Percentiles rank a stretch among this genome's conserved stretches.
phyloP scores from a whole-genome alignment of 164 flowering plant species.

The Pachysandra terminalis region DNA sequence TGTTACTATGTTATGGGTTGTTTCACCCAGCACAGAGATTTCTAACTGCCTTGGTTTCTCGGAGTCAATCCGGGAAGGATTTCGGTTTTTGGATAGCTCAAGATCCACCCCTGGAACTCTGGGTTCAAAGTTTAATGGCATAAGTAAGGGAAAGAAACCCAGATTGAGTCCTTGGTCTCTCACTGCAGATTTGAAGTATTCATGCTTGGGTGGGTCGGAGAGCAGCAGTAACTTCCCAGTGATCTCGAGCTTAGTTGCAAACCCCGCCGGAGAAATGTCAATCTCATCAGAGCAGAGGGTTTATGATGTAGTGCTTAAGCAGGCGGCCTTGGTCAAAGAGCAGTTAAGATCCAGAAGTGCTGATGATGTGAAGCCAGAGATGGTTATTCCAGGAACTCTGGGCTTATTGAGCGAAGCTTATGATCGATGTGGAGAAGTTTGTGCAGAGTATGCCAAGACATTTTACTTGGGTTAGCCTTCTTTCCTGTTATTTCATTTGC shows the following conservation, averaged over 20 bases:
- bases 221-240: conserved; percentile 25
- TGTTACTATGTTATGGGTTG: conserved; percentile 37
- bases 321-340: conserved; percentile 69
- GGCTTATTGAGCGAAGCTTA: conserved; percentile 71
- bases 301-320: conserved; percentile 79
- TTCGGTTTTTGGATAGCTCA: conserved; percentile 20
- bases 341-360: conserved; percentile 29
- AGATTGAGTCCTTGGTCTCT: conserved; percentile 26
- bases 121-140: conserved; percentile 17
- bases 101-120: conserved; percentile 15
- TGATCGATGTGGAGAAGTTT: conserved; percentile 85
- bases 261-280: conserved; percentile 49
- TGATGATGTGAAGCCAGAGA: conserved; percentile 52
- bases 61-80: conserved; percentile 29
- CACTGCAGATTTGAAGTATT: conserved; percentile 28
- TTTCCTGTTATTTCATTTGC: background rate
- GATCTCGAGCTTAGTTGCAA: conserved; percentile 45
- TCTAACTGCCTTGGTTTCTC: conserved; percentile 30
- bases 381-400: conserved; percentile 44
- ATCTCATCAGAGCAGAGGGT: conserved; percentile 66
- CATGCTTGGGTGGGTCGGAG: conserved; percentile 24
- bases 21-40: conserved; percentile 34
- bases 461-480: conserved; percentile 75
- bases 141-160: conserved; percentile 25
- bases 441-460: conserved; percentile 94